Evolutionary conservation across 306 rosid species (phyloP).

Genomic region (Quercus bicolor): DNA sequence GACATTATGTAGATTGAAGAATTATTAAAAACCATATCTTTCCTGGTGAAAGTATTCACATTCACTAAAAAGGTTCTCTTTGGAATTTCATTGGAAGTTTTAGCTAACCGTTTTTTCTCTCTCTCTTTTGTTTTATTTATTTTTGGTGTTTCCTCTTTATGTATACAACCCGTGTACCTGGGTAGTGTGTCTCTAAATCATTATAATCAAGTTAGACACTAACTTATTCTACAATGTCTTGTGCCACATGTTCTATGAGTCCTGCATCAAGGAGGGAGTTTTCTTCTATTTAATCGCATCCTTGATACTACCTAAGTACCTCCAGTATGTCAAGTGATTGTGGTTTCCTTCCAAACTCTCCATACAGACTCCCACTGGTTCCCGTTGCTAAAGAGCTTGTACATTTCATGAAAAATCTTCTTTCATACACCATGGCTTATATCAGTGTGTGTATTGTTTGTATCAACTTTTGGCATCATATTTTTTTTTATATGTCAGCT

Average conservation of each 20-base stretch:
- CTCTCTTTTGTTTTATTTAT: too few species aligned
- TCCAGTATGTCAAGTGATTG: background rate
- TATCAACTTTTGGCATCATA: background rate
- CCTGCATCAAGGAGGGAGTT: background rate
- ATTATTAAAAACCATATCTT: too few species aligned
- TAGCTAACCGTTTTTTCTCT: too few species aligned
- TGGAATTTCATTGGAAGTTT: too few species aligned
- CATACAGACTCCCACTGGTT: background rate
- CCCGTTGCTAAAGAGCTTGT: background rate
- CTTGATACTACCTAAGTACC: background rate
- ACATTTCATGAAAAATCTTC: background rate
- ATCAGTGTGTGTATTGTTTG: background rate
- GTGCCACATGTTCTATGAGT: background rate
- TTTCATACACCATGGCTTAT: background rate
- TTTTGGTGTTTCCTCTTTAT: too few species aligned
- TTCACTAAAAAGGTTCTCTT: too few species aligned
- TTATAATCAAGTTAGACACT: background rate
- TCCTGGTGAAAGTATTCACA: too few species aligned
- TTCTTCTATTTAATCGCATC: background rate
- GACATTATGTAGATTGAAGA: too few species aligned
- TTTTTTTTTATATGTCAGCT: background rate
- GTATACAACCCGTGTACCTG: too few species aligned
- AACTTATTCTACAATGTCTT: background rate
- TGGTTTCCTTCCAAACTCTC: background rate
- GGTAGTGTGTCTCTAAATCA: too few species aligned